Conservation (phyloP, 768 basidiomycete species). For the Ramaria sp. region DNA sequence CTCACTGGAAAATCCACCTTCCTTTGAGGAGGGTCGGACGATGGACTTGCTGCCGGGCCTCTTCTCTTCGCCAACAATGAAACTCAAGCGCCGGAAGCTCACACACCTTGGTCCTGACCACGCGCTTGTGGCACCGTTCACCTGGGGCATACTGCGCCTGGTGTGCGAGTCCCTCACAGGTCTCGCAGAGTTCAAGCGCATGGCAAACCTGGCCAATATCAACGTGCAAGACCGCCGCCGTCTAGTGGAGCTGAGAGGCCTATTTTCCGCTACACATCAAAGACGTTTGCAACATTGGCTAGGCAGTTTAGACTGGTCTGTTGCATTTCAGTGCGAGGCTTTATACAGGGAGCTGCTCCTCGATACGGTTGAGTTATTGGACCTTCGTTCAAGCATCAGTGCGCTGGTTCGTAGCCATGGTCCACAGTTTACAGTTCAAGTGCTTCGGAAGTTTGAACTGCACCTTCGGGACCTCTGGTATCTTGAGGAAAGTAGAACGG, state of each 20-base stretch:
- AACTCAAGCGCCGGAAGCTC: slow-evolving; percentile 24
- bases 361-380: slow-evolving; percentile 42
- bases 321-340: slow-evolving; percentile 54
- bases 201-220: slow-evolving; percentile 30
- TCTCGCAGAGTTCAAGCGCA: slow-evolving; percentile 26
- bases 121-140: slow-evolving; percentile 36
- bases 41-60: no score
- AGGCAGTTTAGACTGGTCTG: slow-evolving; percentile 24
- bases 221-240: slow-evolving; percentile 22
- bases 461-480: slow-evolving; percentile 11
- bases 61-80: no score
- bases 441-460: slow-evolving; percentile 32
- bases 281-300: slow-evolving; percentile 18
- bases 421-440: slow-evolving; percentile 23
- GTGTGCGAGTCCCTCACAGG: slow-evolving; percentile 28
- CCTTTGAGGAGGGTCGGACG: slow-evolving; percentile 22
- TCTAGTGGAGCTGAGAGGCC: slow-evolving; percentile 15
- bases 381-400: slow-evolving; percentile 27
- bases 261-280: background rate
- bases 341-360: slow-evolving; percentile 27
- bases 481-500: background rate
- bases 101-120: slow-evolving; percentile 19
- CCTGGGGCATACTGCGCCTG: slow-evolving; percentile 42
- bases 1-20: background rate
- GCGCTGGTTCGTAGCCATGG: slow-evolving; percentile 22